Base-by-base conservation (phyloP, 139 green algal species). In the Picochlorum costavermella region DNA sequence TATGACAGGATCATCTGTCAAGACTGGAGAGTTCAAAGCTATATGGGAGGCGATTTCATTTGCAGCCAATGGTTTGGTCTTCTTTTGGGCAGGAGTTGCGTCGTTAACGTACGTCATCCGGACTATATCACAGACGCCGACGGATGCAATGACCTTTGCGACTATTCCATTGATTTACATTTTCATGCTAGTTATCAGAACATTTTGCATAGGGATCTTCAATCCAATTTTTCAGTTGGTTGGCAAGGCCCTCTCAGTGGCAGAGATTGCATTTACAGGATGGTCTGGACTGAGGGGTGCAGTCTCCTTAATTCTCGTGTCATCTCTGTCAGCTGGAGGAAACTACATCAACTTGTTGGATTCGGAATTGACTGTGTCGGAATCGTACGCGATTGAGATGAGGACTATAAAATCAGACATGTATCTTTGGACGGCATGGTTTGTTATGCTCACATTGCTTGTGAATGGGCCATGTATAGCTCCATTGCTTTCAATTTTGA, bases 371-470 rank as follows among this genome's bases (percentile, higher is more conserved):
- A 30, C 25, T 36, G 53, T 37, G 36, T n/a, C 3, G 65, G 33
- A 40, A 3, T 13, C 33, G 1, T 13, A 40, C 11, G 33, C 33
- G 8, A 12, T 4, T 40, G 33, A 40, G 33, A 40, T 40, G 33
- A 40, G 33, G 5, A 25, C 46, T 20, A 23, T 81, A 17, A 81
- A 77, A 59, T 59, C 70, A 37, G 71, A 82, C 63, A 80, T 87
- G 2, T 74, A 80, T n/a, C 69, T 94, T 50, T 95, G 83, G 85
- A 85, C 84, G 0, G 68, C 77, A 5, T 77, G 81, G 20, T 88
- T 93, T 56, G 83, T 92, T 73, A 60, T 95, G 57, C 78, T 95
- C 56, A 94, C 84, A 4, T 75, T 96, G 33, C n/a, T 89, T 9
- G 79, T 95, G 55, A 94, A 95, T 64, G 86, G 75, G 3, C 80